phyloP scores from a whole-genome alignment of 345 rosid species.

The Eucalyptus coolabah region DNA sequence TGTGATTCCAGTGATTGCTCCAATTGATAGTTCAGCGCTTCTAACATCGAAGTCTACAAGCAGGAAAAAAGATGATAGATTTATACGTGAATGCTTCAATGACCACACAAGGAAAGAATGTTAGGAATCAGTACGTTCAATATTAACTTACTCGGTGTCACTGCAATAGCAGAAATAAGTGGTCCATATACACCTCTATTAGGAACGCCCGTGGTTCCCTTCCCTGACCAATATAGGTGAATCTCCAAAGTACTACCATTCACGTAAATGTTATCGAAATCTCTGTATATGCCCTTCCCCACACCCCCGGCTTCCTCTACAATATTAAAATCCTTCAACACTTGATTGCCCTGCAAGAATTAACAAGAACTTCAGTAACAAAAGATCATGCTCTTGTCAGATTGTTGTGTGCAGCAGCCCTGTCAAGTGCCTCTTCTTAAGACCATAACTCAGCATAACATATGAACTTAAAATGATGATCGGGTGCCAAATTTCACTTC shows the following conservation, averaged over 20 bases:
- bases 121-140: neutral
- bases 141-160: constrained; percentile 62
- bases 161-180: constrained; percentile 71
- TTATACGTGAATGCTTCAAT: neutral
- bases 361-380: neutral
- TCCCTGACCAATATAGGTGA: constrained; percentile 70
- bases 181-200: constrained; percentile 70
- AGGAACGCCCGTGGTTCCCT: constrained; percentile 76
- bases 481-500: neutral
- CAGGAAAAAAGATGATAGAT: neutral
- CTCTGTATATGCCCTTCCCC: constrained; percentile 16
- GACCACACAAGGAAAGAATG: neutral
- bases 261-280: constrained; percentile 21
- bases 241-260: constrained; percentile 66
- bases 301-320: constrained; percentile 61
- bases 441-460: neutral
- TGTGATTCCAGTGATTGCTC: constrained; percentile 64
- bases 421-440: neutral
- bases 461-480: neutral
- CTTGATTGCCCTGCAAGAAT: constrained; percentile 36
- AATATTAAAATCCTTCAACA: constrained; percentile 50
- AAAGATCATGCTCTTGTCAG: neutral
- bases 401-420: neutral
- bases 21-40: constrained; percentile 36
- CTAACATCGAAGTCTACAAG: constrained; percentile 36